Conservation (phyloP, 139 green algal genomes). For the Limnomonas spitsbergensis region DNA sequence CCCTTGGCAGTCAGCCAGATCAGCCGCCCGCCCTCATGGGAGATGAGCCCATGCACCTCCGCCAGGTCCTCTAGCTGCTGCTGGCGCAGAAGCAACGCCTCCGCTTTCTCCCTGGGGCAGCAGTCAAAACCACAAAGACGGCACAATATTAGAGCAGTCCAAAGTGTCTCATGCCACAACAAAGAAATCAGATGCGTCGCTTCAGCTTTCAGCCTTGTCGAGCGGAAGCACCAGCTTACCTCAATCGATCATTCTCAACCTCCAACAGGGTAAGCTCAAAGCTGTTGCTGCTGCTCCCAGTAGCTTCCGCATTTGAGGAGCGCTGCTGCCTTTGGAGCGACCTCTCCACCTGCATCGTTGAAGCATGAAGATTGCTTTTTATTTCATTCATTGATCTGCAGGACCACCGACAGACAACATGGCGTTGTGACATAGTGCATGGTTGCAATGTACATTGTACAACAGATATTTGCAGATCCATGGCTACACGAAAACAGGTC, state of each 20-base stretch:
- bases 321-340: background rate
- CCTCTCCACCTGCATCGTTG: conserved; percentile 19
- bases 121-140: too few species aligned
- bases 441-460: too few species aligned
- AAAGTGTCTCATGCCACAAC: too few species aligned
- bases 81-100: conserved; percentile 26
- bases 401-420: background rate
- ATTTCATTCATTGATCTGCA: background rate
- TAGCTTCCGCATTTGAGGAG: background rate
- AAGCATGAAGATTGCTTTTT: background rate
- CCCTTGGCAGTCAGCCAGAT: too few species aligned
- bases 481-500: background rate
- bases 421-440: too few species aligned
- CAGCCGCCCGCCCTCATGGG: background rate
- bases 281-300: background rate
- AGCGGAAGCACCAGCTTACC: too few species aligned
- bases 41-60: background rate
- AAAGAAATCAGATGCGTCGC: too few species aligned
- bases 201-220: too few species aligned
- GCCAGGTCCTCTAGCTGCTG: conserved; percentile 34
- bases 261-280: conserved; percentile 20
- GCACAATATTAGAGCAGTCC: too few species aligned
- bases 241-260: conserved; percentile 34
- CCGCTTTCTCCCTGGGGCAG: conserved; percentile 4
- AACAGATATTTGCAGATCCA: too few species aligned